Conservation (phyloP, 768 basidiomycete genomes). For the Auriculariales sp. region DNA sequence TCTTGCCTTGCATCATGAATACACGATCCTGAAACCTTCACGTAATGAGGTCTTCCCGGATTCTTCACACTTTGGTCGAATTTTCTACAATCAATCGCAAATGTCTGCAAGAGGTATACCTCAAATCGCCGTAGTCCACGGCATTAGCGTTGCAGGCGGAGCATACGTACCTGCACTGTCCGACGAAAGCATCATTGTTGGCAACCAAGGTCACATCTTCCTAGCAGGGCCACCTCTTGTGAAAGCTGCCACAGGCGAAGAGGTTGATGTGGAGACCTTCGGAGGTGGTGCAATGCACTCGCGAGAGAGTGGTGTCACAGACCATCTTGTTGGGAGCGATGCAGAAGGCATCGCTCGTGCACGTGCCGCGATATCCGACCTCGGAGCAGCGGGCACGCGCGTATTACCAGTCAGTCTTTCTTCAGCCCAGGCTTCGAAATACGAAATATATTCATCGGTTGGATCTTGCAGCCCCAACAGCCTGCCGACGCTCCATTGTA, state of each 20-base stretch:
- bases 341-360: slow-evolving; percentile 75
- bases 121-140: slow-evolving; percentile 86
- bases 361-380: slow-evolving; percentile 60
- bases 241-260: slow-evolving; percentile 37
- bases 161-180: slow-evolving; percentile 96
- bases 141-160: slow-evolving; percentile 86
- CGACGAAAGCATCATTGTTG: slow-evolving; percentile 83
- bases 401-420: slow-evolving; percentile 30
- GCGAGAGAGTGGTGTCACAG: slow-evolving; percentile 79
- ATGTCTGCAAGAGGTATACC: slow-evolving; percentile 87
- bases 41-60: slow-evolving; percentile 68
- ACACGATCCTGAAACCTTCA: neutral
- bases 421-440: neutral
- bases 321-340: slow-evolving; percentile 74
- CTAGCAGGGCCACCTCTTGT: slow-evolving; percentile 90
- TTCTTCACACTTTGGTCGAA: slow-evolving; percentile 88
- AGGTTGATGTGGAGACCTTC: slow-evolving; percentile 79
- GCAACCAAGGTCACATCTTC: slow-evolving; percentile 87
- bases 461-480: slow-evolving; percentile 38
- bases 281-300: slow-evolving; percentile 90
- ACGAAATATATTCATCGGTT: neutral
- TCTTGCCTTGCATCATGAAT: neutral
- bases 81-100: slow-evolving; percentile 92
- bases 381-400: slow-evolving; percentile 46
- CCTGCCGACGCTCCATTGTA: slow-evolving; percentile 62